Base-by-base conservation (phyloP, 495 filamentous ascomycete genomes). In the Lepraria neglecta region DNA sequence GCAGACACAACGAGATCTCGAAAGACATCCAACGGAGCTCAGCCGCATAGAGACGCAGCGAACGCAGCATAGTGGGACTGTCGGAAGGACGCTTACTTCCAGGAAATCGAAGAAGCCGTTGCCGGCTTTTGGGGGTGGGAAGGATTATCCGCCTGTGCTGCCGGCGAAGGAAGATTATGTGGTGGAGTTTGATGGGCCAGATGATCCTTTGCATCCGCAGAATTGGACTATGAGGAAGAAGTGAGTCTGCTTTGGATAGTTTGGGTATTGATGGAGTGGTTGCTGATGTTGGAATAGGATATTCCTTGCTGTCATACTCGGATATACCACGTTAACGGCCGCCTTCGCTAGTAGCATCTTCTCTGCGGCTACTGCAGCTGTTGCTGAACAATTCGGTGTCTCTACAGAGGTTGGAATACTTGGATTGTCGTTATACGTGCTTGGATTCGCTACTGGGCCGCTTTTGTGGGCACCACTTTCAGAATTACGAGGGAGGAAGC, bases 201-300 rank as follows among this genome's bases (percentile, higher is more conserved):
- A 89, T 64, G 90, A 96, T 70, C 89, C 89, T 11, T 67, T 87
- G 47, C 87, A 95, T 71, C 86, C 90, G 0, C 86, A 88, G 72
- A 95, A 95, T 71, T 96, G 91, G 91, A 77, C 86, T 0, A 68
- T 87, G 30, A 79, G 67, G 62, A 90, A 87, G 74, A 95, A 95
- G 86, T 88, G 72, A 56, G 82, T 77, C 15, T 30, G 33, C 17
- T 24, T 12, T 21, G 1, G 35, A 4, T 10, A n/a, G 14, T 19
- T 11, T 6, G 21, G 21, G 7, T 30, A 33, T 35, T 31, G 58
- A 60, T n/a, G 24, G 3, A 7, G 11, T 17, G 40, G 11, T 35
- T 43, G 28, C 40, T 64, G 4, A 54, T 30, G 10, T 9, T 33
- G 17, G 17, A 9, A 30, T 35, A 64, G 84, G 68, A 42, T 92